Evolutionary conservation across 1,284 basidiomycete species (phyloP), one percentile per base, ranked within the genome.

Genomic region (Sporisorium reilianum): DNA sequence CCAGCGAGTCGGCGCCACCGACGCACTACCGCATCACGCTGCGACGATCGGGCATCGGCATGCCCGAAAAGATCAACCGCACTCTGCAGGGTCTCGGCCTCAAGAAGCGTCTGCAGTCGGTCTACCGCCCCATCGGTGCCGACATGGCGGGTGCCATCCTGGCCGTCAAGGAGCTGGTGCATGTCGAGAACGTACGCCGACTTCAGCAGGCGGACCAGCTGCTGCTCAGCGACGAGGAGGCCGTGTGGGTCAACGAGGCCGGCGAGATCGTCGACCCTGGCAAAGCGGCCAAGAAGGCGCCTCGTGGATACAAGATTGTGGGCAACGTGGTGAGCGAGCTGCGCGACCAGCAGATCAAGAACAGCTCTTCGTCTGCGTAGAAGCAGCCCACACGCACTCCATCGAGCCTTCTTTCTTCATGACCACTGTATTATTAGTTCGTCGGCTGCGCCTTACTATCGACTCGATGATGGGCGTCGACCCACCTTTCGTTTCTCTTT

Each of bases 21-120:
- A 92, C 92, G 1, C 91, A 94, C 86, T 94, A 89, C 87, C 91
- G 92, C 87, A 91, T 95, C 75, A 94, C 93, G 23, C 89, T 93
- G 18, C 88, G 89, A 14, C 91, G 93, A 60, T 94, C 93, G 5
- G 91, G 90, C 56, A 94, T 94, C 76, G 90, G 91, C 2, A 89
- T 94, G 32, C 90, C 91, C 0, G 87, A 89, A 61, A 88, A 88
- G 78, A 89, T 90, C 69, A 89, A 92, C 83, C 90, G 88, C 52
- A 93, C 92, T 0, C 88, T 94, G 22, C 87, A 89, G 22, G 89
- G 92, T 0, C 89, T 95, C 1, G 93, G 93, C 0, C 87, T 95
- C 55, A 91, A 91, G 84, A 87, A 91, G 66, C 89, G 93, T 30
- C 88, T 91, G 85, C 92, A 93, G 80, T 93, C 91, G 0, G 92